A percentile compares a stretch with the other conserved stretches of the same genome.
Conservation (phyloP, 805 yeast genomes). For the Isabelozyma pseudorhagii region DNA sequence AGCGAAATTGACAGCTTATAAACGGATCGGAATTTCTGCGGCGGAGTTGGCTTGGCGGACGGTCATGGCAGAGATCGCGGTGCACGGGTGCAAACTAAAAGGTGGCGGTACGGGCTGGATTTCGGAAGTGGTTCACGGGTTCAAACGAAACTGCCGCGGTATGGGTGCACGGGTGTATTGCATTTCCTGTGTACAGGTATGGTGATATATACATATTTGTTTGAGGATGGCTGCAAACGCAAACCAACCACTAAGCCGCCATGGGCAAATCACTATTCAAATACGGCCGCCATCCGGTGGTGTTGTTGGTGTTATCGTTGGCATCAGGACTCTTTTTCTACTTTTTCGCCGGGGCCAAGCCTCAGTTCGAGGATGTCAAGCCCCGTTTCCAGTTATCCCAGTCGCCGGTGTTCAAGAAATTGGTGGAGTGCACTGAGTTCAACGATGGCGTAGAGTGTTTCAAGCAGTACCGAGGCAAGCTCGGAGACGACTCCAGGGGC, state of each 20-base stretch:
- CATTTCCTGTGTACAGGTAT: no score
- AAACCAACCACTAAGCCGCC: not conserved
- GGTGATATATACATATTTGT: not conserved
- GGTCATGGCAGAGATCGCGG: not conserved
- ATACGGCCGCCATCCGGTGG: not conserved
- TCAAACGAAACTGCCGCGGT: no score
- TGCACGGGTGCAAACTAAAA: not conserved
- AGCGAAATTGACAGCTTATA: not conserved
- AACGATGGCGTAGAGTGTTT: slow-evolving; percentile 16
- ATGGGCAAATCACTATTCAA: not conserved
- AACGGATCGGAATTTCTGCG: not conserved
- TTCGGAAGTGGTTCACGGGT: not conserved
- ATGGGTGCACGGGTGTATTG: not conserved
- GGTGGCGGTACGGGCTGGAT: not conserved
- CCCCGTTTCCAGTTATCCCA: slow-evolving; percentile 3
- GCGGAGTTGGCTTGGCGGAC: not conserved
- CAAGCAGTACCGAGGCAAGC: slow-evolving; percentile 5
- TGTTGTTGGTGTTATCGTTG: not conserved
- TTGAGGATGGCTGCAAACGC: not conserved
- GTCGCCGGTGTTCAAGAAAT: slow-evolving; percentile 5
- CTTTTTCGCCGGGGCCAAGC: not conserved
- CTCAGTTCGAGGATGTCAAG: not conserved
- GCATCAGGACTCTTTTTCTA: slow-evolving; percentile 2
- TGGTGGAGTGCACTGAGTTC: slow-evolving; percentile 16
- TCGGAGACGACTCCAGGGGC: slow-evolving; percentile 7